These are phyloP conservation scores for Fusarium hainanense DNA, from an alignment of 2,329 filamentous ascomycete species.

Conservation along the genomic window DNA sequence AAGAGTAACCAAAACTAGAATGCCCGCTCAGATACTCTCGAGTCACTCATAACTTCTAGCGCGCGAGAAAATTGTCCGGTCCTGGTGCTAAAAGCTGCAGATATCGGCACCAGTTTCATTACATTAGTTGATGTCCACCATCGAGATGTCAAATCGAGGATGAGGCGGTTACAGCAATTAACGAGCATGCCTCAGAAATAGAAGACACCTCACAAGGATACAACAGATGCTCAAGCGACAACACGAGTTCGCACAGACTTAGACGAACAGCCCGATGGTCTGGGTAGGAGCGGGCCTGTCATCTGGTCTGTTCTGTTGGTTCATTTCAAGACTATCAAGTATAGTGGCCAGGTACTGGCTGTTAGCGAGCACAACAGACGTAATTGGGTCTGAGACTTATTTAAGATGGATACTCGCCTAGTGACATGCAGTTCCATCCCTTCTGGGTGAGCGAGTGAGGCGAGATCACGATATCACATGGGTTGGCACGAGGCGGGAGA, in stretches of 20 bases:
- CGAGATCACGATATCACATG: background rate
- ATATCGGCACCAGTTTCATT: background rate
- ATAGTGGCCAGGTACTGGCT: background rate
- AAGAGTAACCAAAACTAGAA: background rate
- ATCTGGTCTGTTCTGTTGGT: constrained; percentile 1
- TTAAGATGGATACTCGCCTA: constrained; percentile 1
- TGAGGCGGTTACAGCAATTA: background rate
- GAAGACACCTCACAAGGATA: background rate
- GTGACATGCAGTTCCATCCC: constrained; percentile 6
- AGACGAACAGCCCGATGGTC: background rate
- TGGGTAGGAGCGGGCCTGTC: constrained; percentile 10
- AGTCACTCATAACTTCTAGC: background rate
- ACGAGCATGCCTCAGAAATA: background rate
- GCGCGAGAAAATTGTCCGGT: background rate
- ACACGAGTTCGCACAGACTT: background rate
- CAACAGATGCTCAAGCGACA: background rate
- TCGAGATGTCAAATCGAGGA: background rate
- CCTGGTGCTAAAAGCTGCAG: background rate
- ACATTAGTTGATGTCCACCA: background rate
- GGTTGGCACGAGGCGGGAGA: constrained; percentile 3
- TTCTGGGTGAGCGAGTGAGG: constrained; percentile 2
- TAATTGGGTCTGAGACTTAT: constrained; percentile 1
- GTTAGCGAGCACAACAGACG: constrained; percentile 12
- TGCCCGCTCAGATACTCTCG: background rate
- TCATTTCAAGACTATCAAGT: background rate